Conservation (phyloP, 257 asterid genomes). For the Scutellaria minor region DNA sequence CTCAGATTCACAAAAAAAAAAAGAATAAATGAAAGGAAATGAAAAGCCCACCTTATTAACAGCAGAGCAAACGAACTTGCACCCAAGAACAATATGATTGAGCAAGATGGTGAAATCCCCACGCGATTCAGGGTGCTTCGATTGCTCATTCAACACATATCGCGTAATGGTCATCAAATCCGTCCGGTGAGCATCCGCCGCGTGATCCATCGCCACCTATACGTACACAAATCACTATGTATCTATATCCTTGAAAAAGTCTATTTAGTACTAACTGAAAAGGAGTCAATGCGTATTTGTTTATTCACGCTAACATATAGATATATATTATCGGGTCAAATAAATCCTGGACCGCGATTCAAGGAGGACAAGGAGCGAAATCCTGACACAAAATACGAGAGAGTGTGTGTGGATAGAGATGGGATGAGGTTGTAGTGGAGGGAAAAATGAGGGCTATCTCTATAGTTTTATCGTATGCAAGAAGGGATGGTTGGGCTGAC, state of each 20-base stretch:
- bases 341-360: slow-evolving; percentile 43
- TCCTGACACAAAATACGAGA: slow-evolving; percentile 36
- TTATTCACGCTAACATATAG: neutral
- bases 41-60: slow-evolving; percentile 68
- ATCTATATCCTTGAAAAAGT: slow-evolving; percentile 9
- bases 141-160: slow-evolving; percentile 85
- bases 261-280: neutral
- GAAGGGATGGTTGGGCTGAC: slow-evolving; percentile 34
- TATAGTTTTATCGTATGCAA: neutral
- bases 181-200: slow-evolving; percentile 83
- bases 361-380: slow-evolving; percentile 38
- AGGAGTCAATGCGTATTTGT: neutral
- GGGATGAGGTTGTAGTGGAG: slow-evolving; percentile 60
- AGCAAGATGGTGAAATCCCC: slow-evolving; percentile 94
- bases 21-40: neutral
- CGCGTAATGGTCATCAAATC: slow-evolving; percentile 98
- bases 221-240: slow-evolving; percentile 22
- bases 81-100: slow-evolving; percentile 85
- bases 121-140: slow-evolving; percentile 78
- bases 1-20: neutral
- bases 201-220: slow-evolving; percentile 75
- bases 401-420: slow-evolving; percentile 48
- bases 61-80: slow-evolving; percentile 89
- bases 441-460: slow-evolving; percentile 41
- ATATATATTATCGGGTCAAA: slow-evolving; percentile 5